Base-by-base conservation (phyloP, 345 rosid species). In the Gynandropsis gynandra region DNA sequence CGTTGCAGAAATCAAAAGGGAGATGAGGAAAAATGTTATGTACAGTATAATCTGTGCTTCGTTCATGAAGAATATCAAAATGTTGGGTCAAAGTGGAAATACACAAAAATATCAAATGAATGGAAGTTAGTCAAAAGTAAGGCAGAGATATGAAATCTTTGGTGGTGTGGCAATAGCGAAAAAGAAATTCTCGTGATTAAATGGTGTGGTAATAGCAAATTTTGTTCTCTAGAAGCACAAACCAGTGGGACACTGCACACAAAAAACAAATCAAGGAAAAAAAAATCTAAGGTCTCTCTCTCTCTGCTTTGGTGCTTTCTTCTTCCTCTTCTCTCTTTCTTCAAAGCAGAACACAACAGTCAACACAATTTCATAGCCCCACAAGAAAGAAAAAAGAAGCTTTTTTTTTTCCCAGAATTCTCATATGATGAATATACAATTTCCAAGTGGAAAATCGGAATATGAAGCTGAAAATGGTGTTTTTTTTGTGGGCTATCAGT, bases 361-460 rank as follows among this genome's bases (percentile, higher is more conserved):
- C 42, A 44, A 56, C 61, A 56, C 42, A 56, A 45, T 33, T 21
- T 56, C 61, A 44, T 45, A 45, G 52, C 21, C 52, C 52, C 61
- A 45, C 61, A 31, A 34, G 4, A 7, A 27, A 41, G 9, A 39
- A 7, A 54, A 5, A 24, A 5, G 5, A 24, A 24, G 5, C 29
- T 5, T 11, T 11, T 9, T 9, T 9, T 14, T 8, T 0, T 7
- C 32, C 18, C 35, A 21, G 8, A 13, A 9, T 10, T 21, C 45
- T 52, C 39, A 2, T 2, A 2, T 16, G 4, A 14, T 4, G 18
- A 52, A 38, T 35, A 8, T 35, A 9, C 10, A 39, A 38, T n/a
- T 13, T 50, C 10, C 20, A 43, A 16, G 43, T 17, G 4, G 21
- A 55, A 56, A 24, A 24, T 24, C 29, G 29, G 29, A 5, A 24